Base-by-base conservation (phyloP, 768 basidiomycete genomes). In the Auriculariales sp. region DNA sequence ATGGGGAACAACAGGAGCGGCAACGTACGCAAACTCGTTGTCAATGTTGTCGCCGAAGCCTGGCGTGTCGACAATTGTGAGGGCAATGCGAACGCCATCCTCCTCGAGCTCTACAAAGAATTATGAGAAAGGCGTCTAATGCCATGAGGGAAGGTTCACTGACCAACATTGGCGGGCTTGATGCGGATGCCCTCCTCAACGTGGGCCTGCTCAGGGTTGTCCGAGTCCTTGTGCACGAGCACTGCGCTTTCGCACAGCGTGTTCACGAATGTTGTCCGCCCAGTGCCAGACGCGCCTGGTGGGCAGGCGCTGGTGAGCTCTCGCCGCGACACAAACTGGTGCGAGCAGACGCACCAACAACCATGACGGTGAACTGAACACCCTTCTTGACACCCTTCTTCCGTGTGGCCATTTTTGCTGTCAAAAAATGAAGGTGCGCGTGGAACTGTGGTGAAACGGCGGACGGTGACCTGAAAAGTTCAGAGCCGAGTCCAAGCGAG, bases 41-140 rank as follows among this genome's bases (percentile, higher is more conserved):
- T 99, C 92, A 62, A 99, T 94, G 62, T 92, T 93, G 67, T 97
- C 92, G 32, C 94, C 95, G 58, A 99, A 99, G 39, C 95, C 95
- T 50, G 95, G 95, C 1, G 95, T 99, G 64, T 99, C 95, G 27
- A 99, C 93, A 54, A 99, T 90, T 35, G 95, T 98, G 58, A 99
- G 73, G 6, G 93, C 91, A 62, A 99, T 95, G 58, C 95, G 85
- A 54, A 98, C 89, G 36, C 95, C 95, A 58, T 99, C 95, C 65
- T 98, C 94, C 59, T 98, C 95, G 53, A 99, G 80, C 67, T 99
- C 95, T 93, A 25, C 39, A 22, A 9, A 22, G 36, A 1, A 25
- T 10, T 25, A 3, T 15, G 19, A 42, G 49, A 6, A 33, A 36
- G 17, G 12, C 11, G 14, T 19, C 29, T 28, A 11, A 33, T 35